Evolutionary conservation across 2,329 filamentous ascomycete species (phyloP).

Genomic region (Bipolaris zeicola): DNA sequence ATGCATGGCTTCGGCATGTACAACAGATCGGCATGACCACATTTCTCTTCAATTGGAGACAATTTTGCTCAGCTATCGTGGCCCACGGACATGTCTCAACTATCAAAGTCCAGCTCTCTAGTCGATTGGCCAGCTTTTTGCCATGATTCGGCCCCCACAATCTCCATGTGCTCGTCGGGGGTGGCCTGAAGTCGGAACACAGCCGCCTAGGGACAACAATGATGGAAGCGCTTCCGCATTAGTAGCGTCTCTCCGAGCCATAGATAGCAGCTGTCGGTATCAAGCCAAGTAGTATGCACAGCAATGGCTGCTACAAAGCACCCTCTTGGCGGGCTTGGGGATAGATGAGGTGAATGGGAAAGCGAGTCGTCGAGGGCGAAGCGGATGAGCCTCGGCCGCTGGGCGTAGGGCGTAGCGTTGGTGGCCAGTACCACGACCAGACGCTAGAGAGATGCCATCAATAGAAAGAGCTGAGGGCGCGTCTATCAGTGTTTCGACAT

Average conservation of each 20-base stretch:
- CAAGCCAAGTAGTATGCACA: neutral
- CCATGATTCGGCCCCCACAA: conserved; percentile 6
- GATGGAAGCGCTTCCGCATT: neutral
- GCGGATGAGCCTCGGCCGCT: conserved; percentile 22
- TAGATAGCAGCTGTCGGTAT: neutral
- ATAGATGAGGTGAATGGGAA: neutral
- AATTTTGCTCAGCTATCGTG: neutral
- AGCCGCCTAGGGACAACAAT: conserved; percentile 1
- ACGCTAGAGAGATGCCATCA: conserved; percentile 8
- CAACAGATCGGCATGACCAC: conserved; percentile 1
- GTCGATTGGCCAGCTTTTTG: neutral
- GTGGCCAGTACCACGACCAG: conserved; percentile 3
- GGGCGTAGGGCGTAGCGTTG: conserved; percentile 26
- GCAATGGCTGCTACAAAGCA: neutral
- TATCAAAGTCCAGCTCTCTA: neutral
- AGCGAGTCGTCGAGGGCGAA: neutral
- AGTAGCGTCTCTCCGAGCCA: neutral
- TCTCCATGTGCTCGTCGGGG: conserved; percentile 7
- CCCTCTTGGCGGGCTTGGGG: no score
- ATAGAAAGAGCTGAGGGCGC: conserved; percentile 2
- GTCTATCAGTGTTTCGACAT: conserved; percentile 11
- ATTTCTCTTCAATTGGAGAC: conserved; percentile 6
- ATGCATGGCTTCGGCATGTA: conserved; percentile 1
- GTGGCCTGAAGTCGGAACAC: conserved; percentile 6
- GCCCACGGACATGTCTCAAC: conserved; percentile 2